A percentile compares a stretch with the other conserved stretches of the same genome.
phyloP scores from a whole-genome alignment of 176 grass and related monocot genomes.

The Triticum turgidum region DNA sequence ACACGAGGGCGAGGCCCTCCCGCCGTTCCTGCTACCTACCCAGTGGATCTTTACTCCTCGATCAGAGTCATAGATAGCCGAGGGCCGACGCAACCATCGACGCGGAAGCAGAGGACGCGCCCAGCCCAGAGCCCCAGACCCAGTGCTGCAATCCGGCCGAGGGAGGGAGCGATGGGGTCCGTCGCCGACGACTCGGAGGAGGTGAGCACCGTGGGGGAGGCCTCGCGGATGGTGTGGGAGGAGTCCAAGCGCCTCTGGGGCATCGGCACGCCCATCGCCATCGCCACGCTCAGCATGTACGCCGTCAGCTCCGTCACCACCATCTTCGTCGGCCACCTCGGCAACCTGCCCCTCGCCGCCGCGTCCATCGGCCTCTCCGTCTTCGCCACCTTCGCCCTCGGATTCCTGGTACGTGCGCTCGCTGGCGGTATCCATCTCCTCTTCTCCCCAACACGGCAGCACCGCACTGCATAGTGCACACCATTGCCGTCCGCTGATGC shows the following conservation, averaged over 20 bases:
- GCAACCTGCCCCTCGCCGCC: background rate
- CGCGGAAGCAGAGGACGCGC: background rate
- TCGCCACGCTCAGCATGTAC: slow-evolving; percentile 41
- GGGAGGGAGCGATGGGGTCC: background rate
- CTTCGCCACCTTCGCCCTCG: background rate
- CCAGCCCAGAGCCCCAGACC: too few species aligned
- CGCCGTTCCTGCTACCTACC: background rate
- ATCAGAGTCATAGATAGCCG: background rate
- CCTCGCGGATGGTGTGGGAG: slow-evolving; percentile 3
- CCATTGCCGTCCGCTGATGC: too few species aligned
- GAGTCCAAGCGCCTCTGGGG: slow-evolving; percentile 53
- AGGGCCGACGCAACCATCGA: background rate
- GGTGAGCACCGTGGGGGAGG: background rate
- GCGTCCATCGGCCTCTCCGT: background rate
- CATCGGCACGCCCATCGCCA: slow-evolving; percentile 53
- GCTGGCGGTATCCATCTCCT: background rate
- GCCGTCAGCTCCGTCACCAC: slow-evolving; percentile 39
- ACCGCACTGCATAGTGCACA: too few species aligned
- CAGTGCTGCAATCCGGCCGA: background rate
- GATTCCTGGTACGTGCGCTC: slow-evolving; percentile 35
- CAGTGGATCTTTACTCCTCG: background rate
- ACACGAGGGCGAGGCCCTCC: background rate
- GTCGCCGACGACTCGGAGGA: background rate
- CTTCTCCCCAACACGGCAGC: background rate
- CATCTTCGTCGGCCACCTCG: background rate